Evolutionary conservation across 345 rosid species (phyloP), one percentile per base, ranked within the genome.

Genomic region (Lepidium africanum): DNA sequence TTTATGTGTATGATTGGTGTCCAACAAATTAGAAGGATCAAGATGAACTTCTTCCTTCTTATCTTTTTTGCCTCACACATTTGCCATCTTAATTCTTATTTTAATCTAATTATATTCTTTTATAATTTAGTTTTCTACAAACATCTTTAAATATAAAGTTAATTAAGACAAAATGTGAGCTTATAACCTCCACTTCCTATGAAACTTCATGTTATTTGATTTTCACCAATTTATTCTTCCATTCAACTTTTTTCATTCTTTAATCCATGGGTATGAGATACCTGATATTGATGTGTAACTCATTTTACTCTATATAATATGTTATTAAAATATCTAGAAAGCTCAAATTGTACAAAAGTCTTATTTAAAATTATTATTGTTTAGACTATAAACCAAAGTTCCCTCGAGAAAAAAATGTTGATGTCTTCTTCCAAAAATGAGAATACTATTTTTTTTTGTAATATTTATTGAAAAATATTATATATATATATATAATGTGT

Each of bases 21-120:
- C 72, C 75, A 85, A 73, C 81, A 77, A 69, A 62, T 69, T 77
- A 71, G 81, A 65, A 81, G 80, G 88, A 87, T 88, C 42, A 67
- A 74, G 73, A 74, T 74, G 76, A 81, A 76, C 80, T 86, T 79
- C 83, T 72, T 77, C 79, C 84, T 87, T 59, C 76, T 73, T 67
- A 45, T 74, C 52, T 60, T 67, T 32, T 27, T 42, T 42, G 46
- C 39, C 45, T 35, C 23, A 21, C 23, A 21, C 23, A 1, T 21
- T 21, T 21, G 2, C 23, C 23, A 1, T 65, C 78, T 78, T 88
- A 80, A 39, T 59, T 40, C 60, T 85, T 25, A 48, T 55, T 78
- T 78, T 84, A 74, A 50, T 27, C 4, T 25, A 89, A 25, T 2
- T 25, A 25, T 25, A 25, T 46, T 52, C 8, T 59, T 53, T 23